Evolutionary conservation across 768 basidiomycete species (phyloP), one percentile per base, ranked within the genome.

Genomic region (Calocybe gangraenosa): DNA sequence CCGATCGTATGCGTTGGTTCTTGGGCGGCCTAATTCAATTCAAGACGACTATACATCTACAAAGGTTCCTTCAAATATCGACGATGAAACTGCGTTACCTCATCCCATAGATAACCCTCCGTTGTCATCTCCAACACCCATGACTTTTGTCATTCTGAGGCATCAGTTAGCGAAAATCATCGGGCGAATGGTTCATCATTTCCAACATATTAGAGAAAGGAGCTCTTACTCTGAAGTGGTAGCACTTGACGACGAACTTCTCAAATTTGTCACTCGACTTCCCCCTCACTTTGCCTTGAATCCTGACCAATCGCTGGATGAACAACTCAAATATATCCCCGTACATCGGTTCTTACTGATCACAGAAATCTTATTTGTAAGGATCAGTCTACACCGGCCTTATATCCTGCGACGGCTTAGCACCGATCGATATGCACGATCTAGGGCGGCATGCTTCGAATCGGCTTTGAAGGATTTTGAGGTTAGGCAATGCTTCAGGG

Each of bases 1-100:
- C 64, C 82, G 91, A 39, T 89, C 92, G 9, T 92, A 90, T 63
- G 91, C 92, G 11, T 74, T 95, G 56, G 84, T 93, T n/a, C 70
- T 95, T 14, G 93, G 93, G 28, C 75, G 93, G 52, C 93, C 93
- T 3, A 84, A 84, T 54, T 85, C 88, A 14, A 94, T 96, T 40
- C 87, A 92, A 58, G 88, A 92, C 55, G 84, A 82, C 42, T 94
- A 91, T 60, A 87, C 88, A 4, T 93, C 91, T 31, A 90, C 92
- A 0, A 73, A 78, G 40, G 72, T 80, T 4, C 89, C 89, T 10
- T 74, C 80, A 37, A 93, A 88, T 54, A 74, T 84, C 9, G 81
- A 84, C 32, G 83, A 83, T 47, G 79, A 81, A 47, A 68, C 73
- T 40, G 66, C 70, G 20, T 58, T 66, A 2, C 59, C 69, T 17